A percentile compares a stretch with the other conserved stretches of the same genome.
phyloP scores from a whole-genome alignment of 805 yeast species.

The Candida mattraensis region DNA sequence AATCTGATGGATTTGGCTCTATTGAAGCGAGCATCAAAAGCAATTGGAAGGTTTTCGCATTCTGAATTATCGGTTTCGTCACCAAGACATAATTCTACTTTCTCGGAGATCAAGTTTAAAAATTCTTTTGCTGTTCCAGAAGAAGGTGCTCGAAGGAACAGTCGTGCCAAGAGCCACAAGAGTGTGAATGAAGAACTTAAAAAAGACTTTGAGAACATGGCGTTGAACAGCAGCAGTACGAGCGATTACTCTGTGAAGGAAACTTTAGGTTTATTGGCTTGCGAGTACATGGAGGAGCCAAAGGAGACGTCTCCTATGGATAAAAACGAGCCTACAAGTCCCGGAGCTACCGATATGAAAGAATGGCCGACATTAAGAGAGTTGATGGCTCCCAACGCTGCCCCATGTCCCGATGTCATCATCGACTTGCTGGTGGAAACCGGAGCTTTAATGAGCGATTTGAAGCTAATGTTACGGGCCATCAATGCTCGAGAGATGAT shows the following conservation, averaged over 20 bases:
- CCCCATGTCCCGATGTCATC: constrained; percentile 54
- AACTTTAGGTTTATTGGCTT: constrained; percentile 11
- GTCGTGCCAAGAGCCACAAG: constrained; percentile 1
- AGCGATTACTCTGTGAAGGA: constrained; percentile 16
- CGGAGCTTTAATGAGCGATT: constrained; percentile 61
- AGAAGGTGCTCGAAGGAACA: not conserved
- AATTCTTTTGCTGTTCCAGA: constrained; percentile 1
- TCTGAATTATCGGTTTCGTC: constrained; percentile 1
- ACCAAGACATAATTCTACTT: constrained; percentile 2
- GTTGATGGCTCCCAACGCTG: constrained; percentile 53
- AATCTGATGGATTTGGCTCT: constrained; percentile 59
- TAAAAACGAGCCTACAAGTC: constrained; percentile 1
- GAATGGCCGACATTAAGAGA: constrained; percentile 55
- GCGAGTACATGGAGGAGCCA: not conserved
- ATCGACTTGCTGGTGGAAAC: constrained; percentile 62
- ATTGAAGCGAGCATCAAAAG: constrained; percentile 47
- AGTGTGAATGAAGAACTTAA: not conserved
- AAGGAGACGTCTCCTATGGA: too few relatives aligned
- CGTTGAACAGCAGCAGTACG: constrained; percentile 9
- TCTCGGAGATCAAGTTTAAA: constrained; percentile 4
- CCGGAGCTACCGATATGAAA: constrained; percentile 8
- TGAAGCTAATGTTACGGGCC: constrained; percentile 59
- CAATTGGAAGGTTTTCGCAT: constrained; percentile 20
- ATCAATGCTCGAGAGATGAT: constrained; percentile 55
- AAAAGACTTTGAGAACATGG: constrained; percentile 1